Percentiles rank a stretch among this genome's conserved stretches.
phyloP scores from a whole-genome alignment of 768 basidiomycete genomes.

The Pisolithus marmoratus region DNA sequence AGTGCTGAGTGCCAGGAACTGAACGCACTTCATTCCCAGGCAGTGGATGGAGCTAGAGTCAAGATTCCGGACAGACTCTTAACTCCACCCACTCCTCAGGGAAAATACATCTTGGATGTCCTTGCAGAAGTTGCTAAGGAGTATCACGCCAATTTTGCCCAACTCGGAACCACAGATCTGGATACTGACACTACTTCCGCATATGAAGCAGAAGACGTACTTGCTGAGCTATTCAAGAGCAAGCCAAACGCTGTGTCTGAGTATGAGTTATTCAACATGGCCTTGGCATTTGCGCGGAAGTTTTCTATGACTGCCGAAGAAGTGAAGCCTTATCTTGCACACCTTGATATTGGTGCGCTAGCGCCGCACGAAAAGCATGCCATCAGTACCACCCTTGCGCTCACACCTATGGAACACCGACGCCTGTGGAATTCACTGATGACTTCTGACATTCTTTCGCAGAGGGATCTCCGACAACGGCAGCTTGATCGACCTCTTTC shows the following conservation, averaged over 20 bases:
- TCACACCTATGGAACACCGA: constrained; percentile 37
- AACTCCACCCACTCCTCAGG: constrained; percentile 39
- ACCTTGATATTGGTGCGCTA: constrained; percentile 56
- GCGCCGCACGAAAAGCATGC: constrained; percentile 49
- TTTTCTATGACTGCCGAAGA: constrained; percentile 35
- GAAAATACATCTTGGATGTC: constrained; percentile 48
- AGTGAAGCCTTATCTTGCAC: constrained; percentile 36
- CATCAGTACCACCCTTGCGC: constrained; percentile 36
- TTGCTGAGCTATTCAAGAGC: constrained; percentile 43
- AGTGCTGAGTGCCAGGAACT: constrained; percentile 65
- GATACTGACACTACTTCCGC: constrained; percentile 23
- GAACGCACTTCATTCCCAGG: constrained; percentile 65
- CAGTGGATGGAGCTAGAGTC: constrained; percentile 59
- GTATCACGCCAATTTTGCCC: constrained; percentile 42
- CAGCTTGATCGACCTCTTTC: constrained; percentile 47
- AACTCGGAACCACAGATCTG: constrained; percentile 17
- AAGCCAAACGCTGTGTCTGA: constrained; percentile 53
- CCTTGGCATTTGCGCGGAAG: constrained; percentile 40
- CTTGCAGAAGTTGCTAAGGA: constrained; percentile 40
- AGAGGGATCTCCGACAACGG: constrained; percentile 45
- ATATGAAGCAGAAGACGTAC: constrained; percentile 35
- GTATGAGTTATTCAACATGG: constrained; percentile 53
- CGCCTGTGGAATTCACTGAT: constrained; percentile 61
- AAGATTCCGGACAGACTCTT: constrained; percentile 51
- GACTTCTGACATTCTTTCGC: constrained; percentile 52